These are phyloP conservation scores for Blastobotrys parvus DNA, from an alignment of 805 yeast species.

Conservation along the genomic window DNA sequence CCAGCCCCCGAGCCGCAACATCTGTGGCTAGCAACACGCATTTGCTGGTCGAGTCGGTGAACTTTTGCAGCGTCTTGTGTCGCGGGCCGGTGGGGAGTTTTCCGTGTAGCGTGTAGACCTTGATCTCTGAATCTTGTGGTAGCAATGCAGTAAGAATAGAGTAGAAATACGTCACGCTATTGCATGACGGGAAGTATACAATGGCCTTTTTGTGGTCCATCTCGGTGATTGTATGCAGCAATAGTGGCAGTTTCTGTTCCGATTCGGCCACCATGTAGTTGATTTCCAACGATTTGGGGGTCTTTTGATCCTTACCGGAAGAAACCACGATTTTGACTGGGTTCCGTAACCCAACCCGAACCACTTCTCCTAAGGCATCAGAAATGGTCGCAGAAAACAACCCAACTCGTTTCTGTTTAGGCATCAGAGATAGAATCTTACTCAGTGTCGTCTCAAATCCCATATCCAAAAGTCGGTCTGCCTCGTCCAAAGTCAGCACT, in stretches of 20 bases:
- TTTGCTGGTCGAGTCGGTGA: constrained; percentile 40
- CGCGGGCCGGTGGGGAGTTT: constrained; percentile 78
- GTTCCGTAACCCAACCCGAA: constrained; percentile 84
- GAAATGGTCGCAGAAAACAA: constrained; percentile 88
- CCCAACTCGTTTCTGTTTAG: constrained; percentile 90
- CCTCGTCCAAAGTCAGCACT: constrained; percentile 80
- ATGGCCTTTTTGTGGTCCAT: constrained; percentile 68
- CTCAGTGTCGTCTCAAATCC: constrained; percentile 66
- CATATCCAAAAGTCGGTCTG: constrained; percentile 76
- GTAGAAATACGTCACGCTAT: constrained; percentile 71
- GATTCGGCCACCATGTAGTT: constrained; percentile 54
- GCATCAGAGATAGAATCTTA: constrained; percentile 57
- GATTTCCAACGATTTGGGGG: constrained; percentile 59
- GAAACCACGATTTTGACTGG: constrained; percentile 84
- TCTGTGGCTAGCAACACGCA: constrained; percentile 82
- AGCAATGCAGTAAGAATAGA: constrained; percentile 39
- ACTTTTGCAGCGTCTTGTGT: constrained; percentile 57
- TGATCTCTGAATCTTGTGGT: constrained; percentile 21
- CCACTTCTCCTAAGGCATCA: constrained; percentile 69
- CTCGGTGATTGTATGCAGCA: constrained; percentile 45
- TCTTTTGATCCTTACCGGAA: constrained; percentile 27
- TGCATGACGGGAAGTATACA: constrained; percentile 89
- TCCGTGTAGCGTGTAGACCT: constrained; percentile 78
- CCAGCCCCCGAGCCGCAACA: constrained; percentile 97
- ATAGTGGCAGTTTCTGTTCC: constrained; percentile 47